A percentile compares a stretch with the other conserved stretches of the same genome.
Conservation (phyloP, 2,329 filamentous ascomycete genomes). For the Blastomyces parvus region DNA sequence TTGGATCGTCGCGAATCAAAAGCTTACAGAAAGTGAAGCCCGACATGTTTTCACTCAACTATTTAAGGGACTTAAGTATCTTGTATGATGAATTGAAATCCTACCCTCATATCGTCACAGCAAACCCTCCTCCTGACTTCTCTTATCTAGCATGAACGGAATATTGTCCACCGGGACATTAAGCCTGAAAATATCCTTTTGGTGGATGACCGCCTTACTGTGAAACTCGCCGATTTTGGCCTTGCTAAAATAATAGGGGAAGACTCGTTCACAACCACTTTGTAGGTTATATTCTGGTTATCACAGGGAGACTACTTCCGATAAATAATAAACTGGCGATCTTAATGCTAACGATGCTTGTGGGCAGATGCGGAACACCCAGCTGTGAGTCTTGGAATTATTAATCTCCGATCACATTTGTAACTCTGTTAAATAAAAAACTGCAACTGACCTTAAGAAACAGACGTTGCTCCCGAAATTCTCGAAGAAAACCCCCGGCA, state of each 20-base stretch:
- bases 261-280: constrained; percentile 91
- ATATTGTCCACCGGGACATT: constrained; percentile 95
- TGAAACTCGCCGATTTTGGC: constrained; percentile 94
- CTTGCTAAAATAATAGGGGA: constrained; percentile 98
- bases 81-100: constrained; percentile 50
- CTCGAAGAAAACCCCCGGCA: constrained; percentile 63
- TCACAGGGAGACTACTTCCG: neutral
- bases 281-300: constrained; percentile 43
- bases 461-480: constrained; percentile 88
- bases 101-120: neutral
- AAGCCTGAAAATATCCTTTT: constrained; percentile 95
- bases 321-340: neutral
- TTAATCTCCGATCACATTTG: neutral
- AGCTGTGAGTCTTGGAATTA: constrained; percentile 49
- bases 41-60: constrained; percentile 83
- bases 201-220: constrained; percentile 69
- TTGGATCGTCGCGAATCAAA: constrained; percentile 81
- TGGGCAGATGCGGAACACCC: constrained; percentile 67
- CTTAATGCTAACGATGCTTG: constrained; percentile 19
- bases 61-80: constrained; percentile 87
- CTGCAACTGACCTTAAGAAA: constrained; percentile 3
- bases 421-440: neutral
- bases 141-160: constrained; percentile 64
- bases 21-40: constrained; percentile 72
- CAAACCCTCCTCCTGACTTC: neutral